Base-by-base conservation (phyloP, 306 rosid species). In the Aeschynomene evenia region DNA sequence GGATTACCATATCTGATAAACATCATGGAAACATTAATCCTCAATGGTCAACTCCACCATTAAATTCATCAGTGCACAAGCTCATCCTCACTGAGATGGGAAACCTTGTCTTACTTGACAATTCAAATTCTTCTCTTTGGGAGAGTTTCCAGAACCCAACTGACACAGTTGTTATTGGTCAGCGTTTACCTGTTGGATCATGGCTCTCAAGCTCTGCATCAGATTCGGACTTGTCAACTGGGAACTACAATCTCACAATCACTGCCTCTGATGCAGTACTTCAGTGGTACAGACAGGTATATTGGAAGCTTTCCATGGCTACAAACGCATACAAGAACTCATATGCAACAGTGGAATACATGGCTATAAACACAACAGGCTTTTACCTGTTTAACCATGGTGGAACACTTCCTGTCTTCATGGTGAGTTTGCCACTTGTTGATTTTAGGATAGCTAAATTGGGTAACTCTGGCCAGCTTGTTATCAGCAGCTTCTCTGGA, bases 91-190 rank as follows among this genome's bases (percentile, higher is more conserved):
- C 80, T 48, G 97, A 93, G 55, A 59, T 72, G 67, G 98, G 98
- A 37, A 93, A 90, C 43, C 94, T 93, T 39, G 56, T 90, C 45
- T 80, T 93, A 46, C 84, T 86, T 60, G 97, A 88, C 73, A 67
- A 54, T 22, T 80, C 65, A 69, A 93, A 90, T 66, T 73, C 15
- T 40, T 88, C 96, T 71, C 86, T 93, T 28, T 93, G 98, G 98
- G 98, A 93, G 71, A 93, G 97, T 78, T 93, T 93, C 69, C 76
- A 67, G 3, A 2, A 87, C 75, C 96, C 98, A 39, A 93, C 97
- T 0, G 98, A 93, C 75, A 88, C 96, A n/a, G 72, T 88, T 75
- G 97, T 93, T 39, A 70, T 81, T 14, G 96, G 97, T 57, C 98
- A 93, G 29, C 66, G 18, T 18, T 76, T 93, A 55, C 80, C 82